Evolutionary conservation across 2,329 filamentous ascomycete species (phyloP).

Genomic region (Paradendryphiella salina): DNA sequence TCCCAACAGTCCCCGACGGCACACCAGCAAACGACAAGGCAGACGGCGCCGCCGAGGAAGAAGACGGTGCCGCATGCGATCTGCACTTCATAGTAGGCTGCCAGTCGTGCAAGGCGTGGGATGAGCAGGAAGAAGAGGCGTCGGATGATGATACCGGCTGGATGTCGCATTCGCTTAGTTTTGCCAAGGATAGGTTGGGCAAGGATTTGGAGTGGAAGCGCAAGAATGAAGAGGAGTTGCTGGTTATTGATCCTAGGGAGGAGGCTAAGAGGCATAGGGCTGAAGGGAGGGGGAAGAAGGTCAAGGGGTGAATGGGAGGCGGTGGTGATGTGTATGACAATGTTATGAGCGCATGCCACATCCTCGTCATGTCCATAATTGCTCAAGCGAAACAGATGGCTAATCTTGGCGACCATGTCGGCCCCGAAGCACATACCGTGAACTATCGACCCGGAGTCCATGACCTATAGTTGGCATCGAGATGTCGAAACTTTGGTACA

Average conservation of each 20-base stretch:
- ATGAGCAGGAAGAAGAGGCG: constrained; percentile 67
- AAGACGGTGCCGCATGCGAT: constrained; percentile 69
- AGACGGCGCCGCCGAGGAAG: constrained; percentile 20
- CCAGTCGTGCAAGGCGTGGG: constrained; percentile 87
- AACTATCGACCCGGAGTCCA: too few species aligned
- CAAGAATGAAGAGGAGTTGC: constrained; percentile 86
- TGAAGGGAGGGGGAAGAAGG: constrained; percentile 49
- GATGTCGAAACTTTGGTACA: too few species aligned
- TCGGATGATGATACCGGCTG: constrained; percentile 66
- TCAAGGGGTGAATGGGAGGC: too few species aligned
- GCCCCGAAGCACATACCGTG: too few species aligned
- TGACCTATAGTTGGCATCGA: too few species aligned
- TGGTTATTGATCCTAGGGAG: constrained; percentile 90
- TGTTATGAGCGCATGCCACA: too few species aligned
- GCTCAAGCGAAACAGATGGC: too few species aligned
- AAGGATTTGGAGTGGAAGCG: constrained; percentile 89
- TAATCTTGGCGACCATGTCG: too few species aligned
- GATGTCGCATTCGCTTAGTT: constrained; percentile 84
- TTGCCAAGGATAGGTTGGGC: constrained; percentile 85
- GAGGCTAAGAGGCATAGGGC: constrained; percentile 72
- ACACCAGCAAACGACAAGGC: constrained; percentile 13
- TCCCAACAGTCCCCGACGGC: constrained; percentile 24
- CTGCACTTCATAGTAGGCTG: constrained; percentile 95
- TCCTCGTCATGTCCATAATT: too few species aligned
- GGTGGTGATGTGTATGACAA: too few species aligned